These are phyloP conservation scores for Sodiomyces alkalinus DNA, from an alignment of 2,329 filamentous ascomycete genomes.

Conservation along the genomic window DNA sequence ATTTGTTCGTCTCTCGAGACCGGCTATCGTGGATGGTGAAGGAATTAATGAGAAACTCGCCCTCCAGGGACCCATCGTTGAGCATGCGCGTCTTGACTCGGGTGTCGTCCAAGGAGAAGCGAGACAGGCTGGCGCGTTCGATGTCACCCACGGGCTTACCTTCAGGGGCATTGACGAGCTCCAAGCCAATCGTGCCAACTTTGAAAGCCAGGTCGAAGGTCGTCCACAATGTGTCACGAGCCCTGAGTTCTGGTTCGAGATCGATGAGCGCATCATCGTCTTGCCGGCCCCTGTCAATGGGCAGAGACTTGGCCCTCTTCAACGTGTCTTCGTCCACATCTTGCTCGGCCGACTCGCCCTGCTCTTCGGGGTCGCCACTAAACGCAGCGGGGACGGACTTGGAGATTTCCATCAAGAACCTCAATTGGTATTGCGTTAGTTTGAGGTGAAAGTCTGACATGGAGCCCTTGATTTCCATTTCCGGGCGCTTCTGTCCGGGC, in stretches of 20 bases:
- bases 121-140: slow-evolving; percentile 70
- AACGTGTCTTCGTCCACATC: slow-evolving; percentile 49
- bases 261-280: slow-evolving; percentile 31
- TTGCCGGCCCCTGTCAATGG: slow-evolving; percentile 17
- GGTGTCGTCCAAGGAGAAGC: slow-evolving; percentile 88
- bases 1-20: slow-evolving; percentile 83
- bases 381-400: slow-evolving; percentile 81
- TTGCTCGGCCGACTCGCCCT: slow-evolving; percentile 57
- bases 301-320: slow-evolving; percentile 25
- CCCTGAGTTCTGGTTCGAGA: slow-evolving; percentile 55
- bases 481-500: slow-evolving; percentile 60
- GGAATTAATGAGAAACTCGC: slow-evolving; percentile 82
- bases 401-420: slow-evolving; percentile 76
- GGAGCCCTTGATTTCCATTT: slow-evolving; percentile 78
- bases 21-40: slow-evolving; percentile 92
- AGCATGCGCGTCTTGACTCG: slow-evolving; percentile 86
- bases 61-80: slow-evolving; percentile 80
- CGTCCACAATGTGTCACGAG: slow-evolving; percentile 63
- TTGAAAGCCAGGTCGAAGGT: slow-evolving; percentile 88
- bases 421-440: slow-evolving; percentile 81
- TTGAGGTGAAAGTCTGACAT: slow-evolving; percentile 90
- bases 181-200: slow-evolving; percentile 73
- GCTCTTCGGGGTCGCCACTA: slow-evolving; percentile 53
- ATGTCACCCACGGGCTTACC: slow-evolving; percentile 65
- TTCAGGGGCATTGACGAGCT: slow-evolving; percentile 65